phyloP scores from a whole-genome alignment of 495 filamentous ascomycete species.

The Penicillium lagena region DNA sequence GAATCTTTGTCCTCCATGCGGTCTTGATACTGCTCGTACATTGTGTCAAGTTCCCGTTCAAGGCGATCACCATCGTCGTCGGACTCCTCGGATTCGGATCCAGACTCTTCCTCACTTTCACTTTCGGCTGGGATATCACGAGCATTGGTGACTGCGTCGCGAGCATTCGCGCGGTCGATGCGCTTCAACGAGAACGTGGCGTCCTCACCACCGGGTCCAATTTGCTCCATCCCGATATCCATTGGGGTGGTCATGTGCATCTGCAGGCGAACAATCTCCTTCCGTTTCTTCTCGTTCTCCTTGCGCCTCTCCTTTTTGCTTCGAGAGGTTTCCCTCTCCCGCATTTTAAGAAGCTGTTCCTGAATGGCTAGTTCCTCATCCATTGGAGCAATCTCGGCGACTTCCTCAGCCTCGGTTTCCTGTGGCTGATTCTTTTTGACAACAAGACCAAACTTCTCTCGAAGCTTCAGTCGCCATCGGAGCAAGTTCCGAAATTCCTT shows the following conservation, averaged over 20 bases:
- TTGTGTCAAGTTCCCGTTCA: constrained; percentile 73
- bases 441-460: constrained; percentile 85
- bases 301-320: constrained; percentile 75
- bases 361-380: constrained; percentile 90
- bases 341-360: constrained; percentile 72
- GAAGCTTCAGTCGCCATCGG: constrained; percentile 82
- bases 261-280: constrained; percentile 89
- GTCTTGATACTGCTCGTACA: constrained; percentile 84
- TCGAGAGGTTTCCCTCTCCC: constrained; percentile 64
- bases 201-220: constrained; percentile 67
- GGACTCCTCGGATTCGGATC: constrained; percentile 52
- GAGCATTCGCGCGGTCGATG: constrained; percentile 66
- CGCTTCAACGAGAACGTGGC: constrained; percentile 77
- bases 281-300: constrained; percentile 85
- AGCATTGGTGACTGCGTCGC: constrained; percentile 66
- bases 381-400: constrained; percentile 78
- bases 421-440: constrained; percentile 54
- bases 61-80: constrained; percentile 78
- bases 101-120: constrained; percentile 52
- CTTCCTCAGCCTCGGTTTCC: constrained; percentile 58
- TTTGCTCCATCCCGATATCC: constrained; percentile 92
- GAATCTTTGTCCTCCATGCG: constrained; percentile 70
- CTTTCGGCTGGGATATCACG: constrained; percentile 59
- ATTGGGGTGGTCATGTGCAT: constrained; percentile 93
- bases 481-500: constrained; percentile 94